Base-by-base conservation (phyloP, 2,329 filamentous ascomycete species). In the Fusarium proliferatum region DNA sequence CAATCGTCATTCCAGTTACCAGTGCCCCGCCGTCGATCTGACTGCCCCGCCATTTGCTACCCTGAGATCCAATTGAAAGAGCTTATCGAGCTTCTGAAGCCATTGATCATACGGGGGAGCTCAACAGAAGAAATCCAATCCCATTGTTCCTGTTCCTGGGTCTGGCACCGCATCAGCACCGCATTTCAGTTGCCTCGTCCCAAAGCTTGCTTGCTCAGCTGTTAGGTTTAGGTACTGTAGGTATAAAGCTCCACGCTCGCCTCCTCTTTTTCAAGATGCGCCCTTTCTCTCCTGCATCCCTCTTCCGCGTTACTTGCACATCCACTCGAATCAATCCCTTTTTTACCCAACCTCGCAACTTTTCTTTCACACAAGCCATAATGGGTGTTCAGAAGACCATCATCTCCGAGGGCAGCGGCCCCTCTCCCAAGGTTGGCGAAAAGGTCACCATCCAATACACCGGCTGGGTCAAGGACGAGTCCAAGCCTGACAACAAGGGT, bases 401-500 rank as follows among this genome's bases (percentile, higher is more conserved):
- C 72, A 82, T 91, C 77, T 80, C 84, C 41, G 83, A 88, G 72
- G 95, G 96, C 79, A 87, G 88, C 79, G 87, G 87, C 64, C 81
- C 90, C 78, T 86, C 83, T 74, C 93, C 96, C 65, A 80, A 84
- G 74, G 78, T 80, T 21, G 93, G 94, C 75, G 91, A 98, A 82
- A 89, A 85, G 33, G 94, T 98, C 79, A 90, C 89, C 80, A 97
- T 98, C 80, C 90, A 96, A 85, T 98, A 98, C 88, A 96, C 93
- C 46, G 96, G 96, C 78, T 97, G 87, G 85, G 88, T 98, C 73
- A 93, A 92, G 84, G 92, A 97, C 79, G 79, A 85, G 28, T 84
- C 80, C 73, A 84, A 89, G 81, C 83, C 88, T 23, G 86, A 90
- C 65, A 86, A 89, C 79, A 90, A 93, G 88, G 95, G 95, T 78